A percentile compares a stretch with the other conserved stretches of the same genome.
Conservation (phyloP, 2,329 filamentous ascomycete species). For the Aspergillus transmontanensis region DNA sequence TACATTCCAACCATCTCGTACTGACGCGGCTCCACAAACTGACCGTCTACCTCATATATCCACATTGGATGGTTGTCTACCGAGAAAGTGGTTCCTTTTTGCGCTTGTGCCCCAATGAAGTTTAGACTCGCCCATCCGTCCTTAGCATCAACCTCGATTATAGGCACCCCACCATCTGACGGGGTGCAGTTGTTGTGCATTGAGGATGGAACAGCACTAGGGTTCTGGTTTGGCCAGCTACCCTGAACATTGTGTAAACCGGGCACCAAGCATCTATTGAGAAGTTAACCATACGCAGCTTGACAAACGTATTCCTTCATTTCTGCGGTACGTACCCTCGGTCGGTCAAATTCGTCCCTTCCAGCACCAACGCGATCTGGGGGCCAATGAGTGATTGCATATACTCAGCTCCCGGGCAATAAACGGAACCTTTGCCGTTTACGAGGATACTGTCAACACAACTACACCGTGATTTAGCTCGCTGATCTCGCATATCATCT, state of each 20-base stretch:
- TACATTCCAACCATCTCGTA: conserved; percentile 5
- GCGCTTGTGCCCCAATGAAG: not conserved
- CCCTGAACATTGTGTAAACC: not conserved
- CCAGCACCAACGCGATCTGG: not conserved
- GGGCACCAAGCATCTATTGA: not conserved
- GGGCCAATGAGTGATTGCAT: not conserved
- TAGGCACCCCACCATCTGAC: not conserved
- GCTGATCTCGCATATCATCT: not conserved
- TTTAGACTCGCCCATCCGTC: conserved; percentile 4
- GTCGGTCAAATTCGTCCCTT: not conserved
- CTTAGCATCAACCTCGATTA: not conserved
- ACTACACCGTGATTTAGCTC: not conserved
- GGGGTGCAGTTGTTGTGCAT: conserved; percentile 1
- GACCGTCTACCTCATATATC: conserved; percentile 1
- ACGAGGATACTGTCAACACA: not conserved
- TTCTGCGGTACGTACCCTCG: not conserved
- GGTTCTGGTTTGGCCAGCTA: not conserved
- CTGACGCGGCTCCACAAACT: not conserved
- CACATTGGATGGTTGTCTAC: conserved; percentile 2
- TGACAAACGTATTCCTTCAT: not conserved
- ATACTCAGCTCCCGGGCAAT: not conserved
- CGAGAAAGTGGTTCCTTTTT: not conserved
- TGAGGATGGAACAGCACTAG: not conserved
- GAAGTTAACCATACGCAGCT: not conserved
- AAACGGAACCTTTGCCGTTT: conserved; percentile 1